A percentile compares a stretch with the other conserved stretches of the same genome.
phyloP scores from a whole-genome alignment of 2,329 filamentous ascomycete genomes.

The Aspergillus luchuensis region DNA sequence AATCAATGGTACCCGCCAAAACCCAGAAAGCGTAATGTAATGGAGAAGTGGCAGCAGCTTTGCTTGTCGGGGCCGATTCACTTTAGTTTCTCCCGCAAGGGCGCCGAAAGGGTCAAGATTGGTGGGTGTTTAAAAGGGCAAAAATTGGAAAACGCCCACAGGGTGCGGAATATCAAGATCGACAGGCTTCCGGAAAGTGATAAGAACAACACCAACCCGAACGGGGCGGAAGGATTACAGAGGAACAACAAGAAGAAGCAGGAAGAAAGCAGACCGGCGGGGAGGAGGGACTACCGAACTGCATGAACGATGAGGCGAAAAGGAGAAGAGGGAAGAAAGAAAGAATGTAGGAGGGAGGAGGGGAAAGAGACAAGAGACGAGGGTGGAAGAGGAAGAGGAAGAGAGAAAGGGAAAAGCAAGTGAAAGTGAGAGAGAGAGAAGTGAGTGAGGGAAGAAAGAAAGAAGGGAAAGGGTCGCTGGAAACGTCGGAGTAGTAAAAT shows the following conservation, averaged over 20 bases:
- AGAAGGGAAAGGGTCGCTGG: slow-evolving; percentile 16
- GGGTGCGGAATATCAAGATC: slow-evolving; percentile 24
- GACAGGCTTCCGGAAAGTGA: slow-evolving; percentile 18
- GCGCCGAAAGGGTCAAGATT: slow-evolving; percentile 18
- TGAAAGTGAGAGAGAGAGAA: neutral
- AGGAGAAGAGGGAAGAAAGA: neutral
- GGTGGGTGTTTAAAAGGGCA: slow-evolving; percentile 11
- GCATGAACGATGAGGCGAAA: neutral
- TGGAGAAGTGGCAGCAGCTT: slow-evolving; percentile 15
- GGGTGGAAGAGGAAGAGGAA: slow-evolving; percentile 11
- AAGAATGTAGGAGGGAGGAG: slow-evolving; percentile 7
- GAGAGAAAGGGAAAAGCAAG: slow-evolving; percentile 6
- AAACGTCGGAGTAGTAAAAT: slow-evolving; percentile 22
- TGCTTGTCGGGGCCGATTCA: slow-evolving; percentile 2
- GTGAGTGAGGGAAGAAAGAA: slow-evolving; percentile 10
- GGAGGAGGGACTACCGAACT: neutral
- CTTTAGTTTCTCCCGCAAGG: slow-evolving; percentile 21
- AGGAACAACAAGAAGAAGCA: slow-evolving; percentile 17
- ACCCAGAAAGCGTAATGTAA: neutral
- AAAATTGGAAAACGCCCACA: slow-evolving; percentile 16
- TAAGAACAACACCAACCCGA: slow-evolving; percentile 5
- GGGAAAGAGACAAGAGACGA: slow-evolving; percentile 10
- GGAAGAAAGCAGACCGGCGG: slow-evolving; percentile 2
- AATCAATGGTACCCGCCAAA: slow-evolving; percentile 1
- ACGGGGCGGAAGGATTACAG: slow-evolving; percentile 10